A percentile compares a stretch with the other conserved stretches of the same genome.
Evolutionary conservation across 192 early-diverging fungal genomes (phyloP).

Genomic region (Pilaira anomala): DNA sequence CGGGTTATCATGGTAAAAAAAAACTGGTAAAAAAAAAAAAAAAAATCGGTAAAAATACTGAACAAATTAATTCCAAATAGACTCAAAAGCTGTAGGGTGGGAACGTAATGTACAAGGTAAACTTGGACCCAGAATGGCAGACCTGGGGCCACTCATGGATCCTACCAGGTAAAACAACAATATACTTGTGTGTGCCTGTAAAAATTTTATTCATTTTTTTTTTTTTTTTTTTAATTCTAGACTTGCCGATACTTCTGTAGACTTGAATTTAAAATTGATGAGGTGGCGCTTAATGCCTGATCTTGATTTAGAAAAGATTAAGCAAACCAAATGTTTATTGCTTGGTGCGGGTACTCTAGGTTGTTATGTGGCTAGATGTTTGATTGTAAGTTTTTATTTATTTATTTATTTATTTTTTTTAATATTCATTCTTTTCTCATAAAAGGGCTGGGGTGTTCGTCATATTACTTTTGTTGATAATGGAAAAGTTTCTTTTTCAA

Average conservation of each 20-base stretch:
- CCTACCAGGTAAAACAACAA: slow-evolving; percentile 50
- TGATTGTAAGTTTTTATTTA: slow-evolving; percentile 52
- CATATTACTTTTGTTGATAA: slow-evolving; percentile 95
- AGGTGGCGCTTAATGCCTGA: slow-evolving; percentile 89
- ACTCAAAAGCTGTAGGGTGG: slow-evolving; percentile 82
- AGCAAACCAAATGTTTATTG: slow-evolving; percentile 74
- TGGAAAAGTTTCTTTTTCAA: slow-evolving; percentile 89
- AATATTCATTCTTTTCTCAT: neutral
- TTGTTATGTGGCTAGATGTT: slow-evolving; percentile 81
- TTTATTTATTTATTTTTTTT: slow-evolving; percentile 11
- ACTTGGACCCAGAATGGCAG: slow-evolving; percentile 76
- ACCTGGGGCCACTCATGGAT: slow-evolving; percentile 80
- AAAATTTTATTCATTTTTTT: neutral
- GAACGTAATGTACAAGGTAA: slow-evolving; percentile 79
- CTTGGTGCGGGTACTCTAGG: slow-evolving; percentile 95
- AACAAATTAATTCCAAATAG: neutral
- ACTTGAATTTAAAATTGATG: slow-evolving; percentile 96
- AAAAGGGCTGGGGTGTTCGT: slow-evolving; percentile 88
- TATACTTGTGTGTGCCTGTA: neutral
- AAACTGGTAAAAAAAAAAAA: neutral
- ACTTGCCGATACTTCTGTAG: slow-evolving; percentile 86
- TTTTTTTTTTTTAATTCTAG: slow-evolving; percentile 27
- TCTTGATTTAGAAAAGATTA: slow-evolving; percentile 78
- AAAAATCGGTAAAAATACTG: too few species aligned
- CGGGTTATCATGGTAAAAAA: slow-evolving; percentile 17